Evolutionary conservation across 768 basidiomycete species (phyloP).

Genomic region (Ramaria rubella): DNA sequence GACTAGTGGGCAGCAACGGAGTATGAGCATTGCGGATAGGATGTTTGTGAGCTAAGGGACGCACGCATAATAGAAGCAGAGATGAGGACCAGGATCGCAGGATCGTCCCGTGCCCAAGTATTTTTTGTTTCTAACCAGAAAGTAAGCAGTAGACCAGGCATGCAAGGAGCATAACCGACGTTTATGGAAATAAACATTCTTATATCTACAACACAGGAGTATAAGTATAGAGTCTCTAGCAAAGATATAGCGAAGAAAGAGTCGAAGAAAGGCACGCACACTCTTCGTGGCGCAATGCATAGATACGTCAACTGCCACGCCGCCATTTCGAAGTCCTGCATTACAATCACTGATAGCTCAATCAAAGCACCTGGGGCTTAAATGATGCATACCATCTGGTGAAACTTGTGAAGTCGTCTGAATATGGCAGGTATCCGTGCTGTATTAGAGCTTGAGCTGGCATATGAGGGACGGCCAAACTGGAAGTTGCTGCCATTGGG

Average conservation of each 20-base stretch:
- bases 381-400: conserved; percentile 65
- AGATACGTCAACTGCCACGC: conserved; percentile 95
- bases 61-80: conserved; percentile 69
- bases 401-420: conserved; percentile 69
- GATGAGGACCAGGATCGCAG: conserved; percentile 87
- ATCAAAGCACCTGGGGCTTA: not conserved
- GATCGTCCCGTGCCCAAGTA: conserved; percentile 96
- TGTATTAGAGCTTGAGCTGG: conserved; percentile 38
- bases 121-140: conserved; percentile 81
- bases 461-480: not conserved
- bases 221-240: not conserved
- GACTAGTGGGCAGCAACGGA: conserved; percentile 37
- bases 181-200: conserved; percentile 97
- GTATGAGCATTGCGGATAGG: not conserved
- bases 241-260: not conserved
- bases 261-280: conserved; percentile 46
- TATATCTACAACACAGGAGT: conserved; percentile 48
- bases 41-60: conserved; percentile 16
- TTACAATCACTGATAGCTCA: not conserved
- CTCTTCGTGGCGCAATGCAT: conserved; percentile 85
- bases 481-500: not conserved
- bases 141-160: conserved; percentile 1
- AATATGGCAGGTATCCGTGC: conserved; percentile 80
- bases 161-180: conserved; percentile 52
- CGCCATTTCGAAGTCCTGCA: conserved; percentile 92